Conservation (phyloP, 2,329 filamentous ascomycete genomes). For the Massarina eburnea region DNA sequence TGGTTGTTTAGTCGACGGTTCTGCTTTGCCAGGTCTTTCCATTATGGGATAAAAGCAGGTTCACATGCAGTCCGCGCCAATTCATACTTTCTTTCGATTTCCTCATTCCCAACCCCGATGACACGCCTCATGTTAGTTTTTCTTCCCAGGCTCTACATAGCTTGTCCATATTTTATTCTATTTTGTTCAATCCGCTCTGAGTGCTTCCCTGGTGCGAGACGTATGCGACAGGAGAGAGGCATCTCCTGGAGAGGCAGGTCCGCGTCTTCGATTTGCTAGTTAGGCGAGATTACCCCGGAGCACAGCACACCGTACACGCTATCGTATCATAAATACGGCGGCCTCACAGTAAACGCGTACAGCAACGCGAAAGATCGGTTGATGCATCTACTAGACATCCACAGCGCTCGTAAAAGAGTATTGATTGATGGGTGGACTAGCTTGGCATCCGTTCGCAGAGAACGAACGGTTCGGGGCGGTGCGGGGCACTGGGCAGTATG, state of each 20-base stretch:
- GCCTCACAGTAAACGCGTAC: too few species aligned
- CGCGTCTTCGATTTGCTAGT: slow-evolving; percentile 7
- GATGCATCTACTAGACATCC: too few species aligned
- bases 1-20: slow-evolving; percentile 26
- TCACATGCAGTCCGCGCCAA: slow-evolving; percentile 7
- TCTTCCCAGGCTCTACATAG: too few species aligned
- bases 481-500: background rate
- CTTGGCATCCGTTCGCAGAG: slow-evolving; percentile 1
- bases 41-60: slow-evolving; percentile 29
- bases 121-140: too few species aligned
- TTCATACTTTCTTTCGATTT: slow-evolving; percentile 1
- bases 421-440: background rate
- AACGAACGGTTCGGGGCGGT: background rate
- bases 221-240: too few species aligned
- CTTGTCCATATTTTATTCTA: too few species aligned
- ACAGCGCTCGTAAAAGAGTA: too few species aligned
- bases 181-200: too few species aligned
- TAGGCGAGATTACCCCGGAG: slow-evolving; percentile 12
- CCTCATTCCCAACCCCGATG: too few species aligned
- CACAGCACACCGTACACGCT: background rate
- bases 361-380: background rate
- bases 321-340: too few species aligned
- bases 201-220: too few species aligned
- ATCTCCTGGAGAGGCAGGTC: slow-evolving; percentile 5
- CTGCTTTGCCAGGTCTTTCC: slow-evolving; percentile 31